A percentile compares a stretch with the other conserved stretches of the same genome.
phyloP scores from a whole-genome alignment of 345 rosid genomes.

The Rubroshorea leprosula region DNA sequence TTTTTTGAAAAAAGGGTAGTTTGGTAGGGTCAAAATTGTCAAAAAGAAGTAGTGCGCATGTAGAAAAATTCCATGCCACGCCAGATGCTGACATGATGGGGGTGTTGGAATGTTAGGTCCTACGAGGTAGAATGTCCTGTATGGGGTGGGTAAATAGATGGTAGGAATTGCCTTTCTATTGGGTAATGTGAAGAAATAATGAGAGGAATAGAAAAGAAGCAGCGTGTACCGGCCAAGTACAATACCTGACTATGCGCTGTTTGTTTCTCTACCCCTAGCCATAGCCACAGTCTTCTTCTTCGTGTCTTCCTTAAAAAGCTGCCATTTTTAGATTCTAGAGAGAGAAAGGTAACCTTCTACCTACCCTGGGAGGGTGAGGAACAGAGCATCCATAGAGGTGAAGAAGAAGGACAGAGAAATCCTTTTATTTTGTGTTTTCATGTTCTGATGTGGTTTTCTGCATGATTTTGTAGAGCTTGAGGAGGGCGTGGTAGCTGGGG shows the following conservation, averaged over 20 bases:
- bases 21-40: too few relatives aligned
- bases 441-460: background rate
- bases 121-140: too few relatives aligned
- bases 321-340: conserved; percentile 17
- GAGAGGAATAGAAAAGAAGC: background rate
- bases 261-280: conserved; percentile 11
- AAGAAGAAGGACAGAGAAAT: conserved; percentile 8
- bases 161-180: too few relatives aligned
- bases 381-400: conserved; percentile 4
- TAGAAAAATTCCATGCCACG: too few relatives aligned
- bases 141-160: too few relatives aligned
- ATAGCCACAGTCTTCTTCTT: conserved; percentile 11
- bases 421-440: background rate
- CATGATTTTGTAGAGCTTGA: conserved; percentile 6
- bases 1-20: too few relatives aligned
- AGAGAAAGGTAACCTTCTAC: background rate
- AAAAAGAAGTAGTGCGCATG: too few relatives aligned
- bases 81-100: too few relatives aligned
- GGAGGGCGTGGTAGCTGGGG: background rate
- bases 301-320: conserved; percentile 10
- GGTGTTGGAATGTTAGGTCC: too few relatives aligned
- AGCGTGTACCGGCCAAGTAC: conserved; percentile 41
- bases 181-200: too few relatives aligned
- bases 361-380: background rate
- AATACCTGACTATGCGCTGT: conserved; percentile 20